Percentiles rank a stretch among this genome's conserved stretches.
These are phyloP conservation scores for Xylaria sp. DNA, from an alignment of 2,329 filamentous ascomycete species.

Conservation along the genomic window DNA sequence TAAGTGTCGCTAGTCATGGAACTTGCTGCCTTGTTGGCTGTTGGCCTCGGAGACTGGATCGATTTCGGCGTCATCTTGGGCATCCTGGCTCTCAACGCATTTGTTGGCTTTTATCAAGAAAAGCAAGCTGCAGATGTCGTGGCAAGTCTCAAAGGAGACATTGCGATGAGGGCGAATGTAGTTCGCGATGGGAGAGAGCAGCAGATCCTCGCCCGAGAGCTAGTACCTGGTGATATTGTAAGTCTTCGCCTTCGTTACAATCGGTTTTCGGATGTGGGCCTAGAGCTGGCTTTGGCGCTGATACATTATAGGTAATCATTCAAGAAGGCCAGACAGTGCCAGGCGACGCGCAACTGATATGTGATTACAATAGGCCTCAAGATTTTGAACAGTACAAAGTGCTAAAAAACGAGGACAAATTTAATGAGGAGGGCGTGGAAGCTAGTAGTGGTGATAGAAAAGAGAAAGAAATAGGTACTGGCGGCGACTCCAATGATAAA, in stretches of 20 bases:
- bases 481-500: slow-evolving; percentile 57
- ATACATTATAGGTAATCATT: slow-evolving; percentile 60
- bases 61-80: slow-evolving; percentile 79
- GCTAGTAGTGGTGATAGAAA: slow-evolving; percentile 16
- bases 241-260: slow-evolving; percentile 43
- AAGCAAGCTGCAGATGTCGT: slow-evolving; percentile 81
- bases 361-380: slow-evolving; percentile 71
- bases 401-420: slow-evolving; percentile 40
- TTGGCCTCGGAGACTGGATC: slow-evolving; percentile 77
- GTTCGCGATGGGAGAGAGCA: slow-evolving; percentile 71
- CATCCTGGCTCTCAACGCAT: slow-evolving; percentile 76
- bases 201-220: slow-evolving; percentile 74
- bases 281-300: not conserved
- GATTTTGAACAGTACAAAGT: slow-evolving; percentile 47
- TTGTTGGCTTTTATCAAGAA: slow-evolving; percentile 81
- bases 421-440: slow-evolving; percentile 30
- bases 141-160: slow-evolving; percentile 76
- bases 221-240: slow-evolving; percentile 78
- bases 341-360: slow-evolving; percentile 73
- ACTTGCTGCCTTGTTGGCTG: slow-evolving; percentile 73
- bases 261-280: not conserved
- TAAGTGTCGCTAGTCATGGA: slow-evolving; percentile 68
- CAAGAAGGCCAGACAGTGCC: slow-evolving; percentile 75
- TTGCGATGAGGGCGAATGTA: slow-evolving; percentile 74
- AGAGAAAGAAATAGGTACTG: slow-evolving; percentile 53